Base-by-base conservation (phyloP, 768 basidiomycete species). In the Daedalea quercina region DNA sequence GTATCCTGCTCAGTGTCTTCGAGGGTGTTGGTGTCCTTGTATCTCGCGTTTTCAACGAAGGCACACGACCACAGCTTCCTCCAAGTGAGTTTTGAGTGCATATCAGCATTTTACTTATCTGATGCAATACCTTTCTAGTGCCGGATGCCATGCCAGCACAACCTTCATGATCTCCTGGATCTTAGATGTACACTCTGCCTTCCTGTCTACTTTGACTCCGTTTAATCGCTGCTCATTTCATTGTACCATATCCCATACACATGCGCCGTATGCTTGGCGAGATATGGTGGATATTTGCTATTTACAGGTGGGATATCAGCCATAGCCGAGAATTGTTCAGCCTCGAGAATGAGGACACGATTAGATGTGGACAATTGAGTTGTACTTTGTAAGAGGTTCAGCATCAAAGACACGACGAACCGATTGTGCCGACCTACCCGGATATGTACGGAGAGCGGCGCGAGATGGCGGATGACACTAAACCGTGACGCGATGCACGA, bases 11-110 rank as follows among this genome's bases (percentile, higher is more conserved):
- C 23, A 94, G 95, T 60, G 89, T 93, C 12, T 90, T 94, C 64
- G 89, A 92, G 70, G 94, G 94, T 63, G 93, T 97, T 20, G 95
- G 95, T 60, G 94, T 98, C 8, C 76, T 98, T 23, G 74, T 97
- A 56, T 87, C 84, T 45, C 81, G 95, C 55, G 87, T 94, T 58
- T 88, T 96, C 69, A 88, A 86, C 63, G 90, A 90, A 65, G 81
- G 80, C 53, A 82, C 84, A 60, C 77, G 87, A 63, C 90, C 88
- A 59, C 86, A 87, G 65, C 73, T 90, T 69, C 84, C 87, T 55
- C 86, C 84, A 67, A 59, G 90, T 93, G 63, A 65, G 90, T 76
- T 15, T 11, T 42, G 26, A 45, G n/a, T 20, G 28, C 31, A 9
- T 43, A 26, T 8, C 9, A 35, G 28, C 34, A 13, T 46, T 19